Base-by-base conservation (phyloP, 2,329 filamentous ascomycete species). In the Fusarium sp. region DNA sequence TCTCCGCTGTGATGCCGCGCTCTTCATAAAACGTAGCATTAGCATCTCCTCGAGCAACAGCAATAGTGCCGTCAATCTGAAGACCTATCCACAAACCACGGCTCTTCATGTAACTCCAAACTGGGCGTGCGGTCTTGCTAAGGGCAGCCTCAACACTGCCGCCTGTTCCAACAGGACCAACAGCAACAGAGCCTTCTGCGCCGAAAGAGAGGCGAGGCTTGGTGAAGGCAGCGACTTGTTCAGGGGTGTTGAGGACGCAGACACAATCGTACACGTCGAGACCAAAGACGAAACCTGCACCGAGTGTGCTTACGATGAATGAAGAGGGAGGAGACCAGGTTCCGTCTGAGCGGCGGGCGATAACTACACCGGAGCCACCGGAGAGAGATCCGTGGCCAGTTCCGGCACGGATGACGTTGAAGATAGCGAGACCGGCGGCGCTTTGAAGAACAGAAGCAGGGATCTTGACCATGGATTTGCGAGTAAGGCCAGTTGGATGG, bases 61-160 rank as follows among this genome's bases (percentile, higher is more conserved):
- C 84, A 20, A 95, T 85, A 0, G 92, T 94, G 4, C 93, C 93
- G 71, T 95, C 92, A n/a, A 94, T 84, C 70, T 94, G 91, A 0
- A 94, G 86, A 14, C 92, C 92, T 2, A 91, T 91, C 77, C 94
- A 95, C 61, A 95, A 86, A 2, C 93, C 93, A 32, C 92, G 86
- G 67, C 89, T 92, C 82, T 95, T 95, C 79, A 94, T 87, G 76
- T 96, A 96, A 30, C 90, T 94, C 85, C 91, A 95, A 9, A 94
- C 86, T 0, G 93, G 92, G 29, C 88, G 84, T 70, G 66, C 75
- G 0, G 75, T 77, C 67, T 74, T 75, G 47, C 72, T 75, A 1
- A 78, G 64, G 0, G 78, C 78, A 12, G 79, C 73, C 40, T 81
- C 79, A 18, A 93, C 80, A 4, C 90, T 82, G 10, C 87, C 90